Evolutionary conservation across 1,139 yeast species (phyloP), one percentile per base, ranked within the genome.

Genomic region (Suhomyces choctaworum): DNA sequence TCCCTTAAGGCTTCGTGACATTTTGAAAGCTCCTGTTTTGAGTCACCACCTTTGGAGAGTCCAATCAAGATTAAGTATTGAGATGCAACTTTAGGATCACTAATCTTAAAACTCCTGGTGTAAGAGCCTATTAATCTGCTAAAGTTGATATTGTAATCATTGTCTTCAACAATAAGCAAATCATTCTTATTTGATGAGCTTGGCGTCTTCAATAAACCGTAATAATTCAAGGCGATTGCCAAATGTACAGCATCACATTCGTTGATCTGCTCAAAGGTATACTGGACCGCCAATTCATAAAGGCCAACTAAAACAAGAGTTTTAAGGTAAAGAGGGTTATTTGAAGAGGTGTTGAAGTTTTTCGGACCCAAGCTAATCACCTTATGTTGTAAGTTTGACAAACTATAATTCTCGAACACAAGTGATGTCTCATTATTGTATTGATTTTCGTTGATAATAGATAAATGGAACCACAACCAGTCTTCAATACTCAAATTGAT

Each of bases 381-480:
- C 41, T 76, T 77, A 40, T 76, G 73, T 59, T 88, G 97, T 48
- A 94, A 73, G 52, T 89, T 95, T 22, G 60, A 61, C 45, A 92
- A 68, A 1, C 82, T 73, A 58, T 88, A 92, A 44, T 76, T 75
- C 50, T 87, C 96, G 55, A 78, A 82, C 7, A 79, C 68, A 30
- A 83, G 75, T 39, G 70, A 75, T 15, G 67, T 58, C 10, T 61
- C 61, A 19, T 58, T 51, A 25, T 46, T 48, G 29, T 54, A 55
- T 25, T 59, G 60, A 32, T 66, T 70, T 49, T 85, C 94, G 41
- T 82, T 78, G 12, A 85, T 78, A 21, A 90, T 70, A 53, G 82
- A 76, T 39, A 92, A 72, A 60, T 92, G 97, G 56, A 86, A 78
- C 99, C 98, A 92, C 36, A 90, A 62, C 98, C 98, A 92, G 61